Evolutionary conservation across 2,329 filamentous ascomycete species (phyloP).

Genomic region (Aspergillus chevalieri): DNA sequence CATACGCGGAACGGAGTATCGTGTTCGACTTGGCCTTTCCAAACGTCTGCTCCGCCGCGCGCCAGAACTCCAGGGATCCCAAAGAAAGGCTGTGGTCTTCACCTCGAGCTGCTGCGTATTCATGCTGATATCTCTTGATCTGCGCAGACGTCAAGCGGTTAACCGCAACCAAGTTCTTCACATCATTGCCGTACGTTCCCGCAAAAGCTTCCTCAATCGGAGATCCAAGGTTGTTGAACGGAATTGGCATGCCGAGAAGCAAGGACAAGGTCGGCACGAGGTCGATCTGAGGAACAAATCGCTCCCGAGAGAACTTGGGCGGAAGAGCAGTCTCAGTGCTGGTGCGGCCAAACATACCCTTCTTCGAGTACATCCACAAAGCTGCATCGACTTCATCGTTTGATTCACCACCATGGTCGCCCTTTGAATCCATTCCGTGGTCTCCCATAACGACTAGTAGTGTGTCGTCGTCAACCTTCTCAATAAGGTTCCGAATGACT

Average conservation of each 20-base stretch:
- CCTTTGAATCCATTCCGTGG: conserved; percentile 96
- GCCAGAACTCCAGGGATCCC: conserved; percentile 55
- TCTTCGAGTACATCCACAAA: conserved; percentile 97
- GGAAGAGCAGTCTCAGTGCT: conserved; percentile 53
- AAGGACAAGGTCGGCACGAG: conserved; percentile 87
- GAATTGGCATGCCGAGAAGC: conserved; percentile 83
- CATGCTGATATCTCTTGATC: conserved; percentile 79
- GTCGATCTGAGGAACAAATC: conserved; percentile 78
- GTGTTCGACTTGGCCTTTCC: conserved; percentile 35
- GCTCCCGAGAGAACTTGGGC: conserved; percentile 64
- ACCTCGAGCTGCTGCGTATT: conserved; percentile 70
- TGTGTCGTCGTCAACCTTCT: conserved; percentile 72
- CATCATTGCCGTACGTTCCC: conserved; percentile 61
- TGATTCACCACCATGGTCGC: conserved; percentile 96
- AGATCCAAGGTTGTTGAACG: conserved; percentile 88
- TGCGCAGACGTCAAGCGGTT: conserved; percentile 74
- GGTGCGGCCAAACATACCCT: conserved; percentile 73
- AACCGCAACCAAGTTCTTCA: conserved; percentile 69
- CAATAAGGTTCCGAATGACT: conserved; percentile 66
- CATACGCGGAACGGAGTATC: conserved; percentile 40
- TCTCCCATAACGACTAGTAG: conserved; percentile 96
- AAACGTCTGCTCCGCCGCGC: conserved; percentile 47
- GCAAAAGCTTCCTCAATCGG: conserved; percentile 93
- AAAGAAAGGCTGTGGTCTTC: conserved; percentile 56
- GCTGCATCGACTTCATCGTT: conserved; percentile 93